Evolutionary conservation across 352 stramenopile genomes (phyloP), one percentile per base, ranked within the genome.

Genomic region (Nothophytophthora sp.): DNA sequence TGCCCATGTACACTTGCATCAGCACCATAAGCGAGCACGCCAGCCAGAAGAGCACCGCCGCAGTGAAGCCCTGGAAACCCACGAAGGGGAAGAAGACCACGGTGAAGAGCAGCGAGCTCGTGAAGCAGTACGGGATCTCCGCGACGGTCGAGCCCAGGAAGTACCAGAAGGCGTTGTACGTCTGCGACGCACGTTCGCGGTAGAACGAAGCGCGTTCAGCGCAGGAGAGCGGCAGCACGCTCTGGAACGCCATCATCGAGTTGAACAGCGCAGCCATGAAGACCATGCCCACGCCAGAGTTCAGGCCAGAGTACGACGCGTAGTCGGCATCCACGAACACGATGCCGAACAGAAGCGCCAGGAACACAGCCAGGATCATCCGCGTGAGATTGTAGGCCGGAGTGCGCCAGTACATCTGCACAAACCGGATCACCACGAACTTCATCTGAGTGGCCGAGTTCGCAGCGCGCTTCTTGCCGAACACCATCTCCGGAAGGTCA

Each of bases 131-230:
- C 11, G 46, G 36, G 27, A 84, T 63, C 72, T 98, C 90, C 0
- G 27, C 46, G 4, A 56, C 16, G 2, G 48, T 56, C 13, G 48
- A 48, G 3, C 69, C 67, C 12, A 90, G 20, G 29, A 60, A 65
- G 47, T 95, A 82, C 34, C 77, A 67, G 20, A 60, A 50, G 15
- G 73, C 47, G 37, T 74, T 62, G 55, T 97, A 97, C 64, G 91
- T 94, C 44, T 80, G 45, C 7, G 79, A 69, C 23, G 76, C 72
- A 27, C 88, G 81, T 54, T 96, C 86, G 10, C 84, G 60, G 74
- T 96, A 96, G 48, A 83, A 97, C 40, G 87, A 81, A 20, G 80
- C 82, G 22, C 90, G 70, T 51, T 96, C 81, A 25, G 70, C 61
- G 54, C 78, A 67, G 28, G 91, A 75, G 3, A 94, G 50, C 11